Conservation (phyloP, 768 basidiomycete species). For the Suillus subalutaceus region DNA sequence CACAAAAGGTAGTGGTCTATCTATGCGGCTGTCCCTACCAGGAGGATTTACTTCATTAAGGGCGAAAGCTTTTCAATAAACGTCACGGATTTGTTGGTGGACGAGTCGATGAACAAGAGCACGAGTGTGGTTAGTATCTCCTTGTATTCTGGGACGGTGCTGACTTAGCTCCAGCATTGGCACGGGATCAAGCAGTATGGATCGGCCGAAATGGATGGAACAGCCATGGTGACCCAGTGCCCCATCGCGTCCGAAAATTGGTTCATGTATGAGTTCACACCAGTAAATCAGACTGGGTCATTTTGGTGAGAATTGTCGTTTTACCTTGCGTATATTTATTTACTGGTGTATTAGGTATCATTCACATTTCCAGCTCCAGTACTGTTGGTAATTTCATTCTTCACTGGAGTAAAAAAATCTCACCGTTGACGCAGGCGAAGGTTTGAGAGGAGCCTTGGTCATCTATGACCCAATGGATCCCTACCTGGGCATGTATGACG, state of each 20-base stretch:
- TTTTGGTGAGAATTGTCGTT: conserved; percentile 41
- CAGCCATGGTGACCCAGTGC: conserved; percentile 44
- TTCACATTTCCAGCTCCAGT: conserved; percentile 48
- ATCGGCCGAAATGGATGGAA: conserved; percentile 45
- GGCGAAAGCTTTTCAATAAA: conserved; percentile 37
- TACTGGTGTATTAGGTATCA: conserved; percentile 16
- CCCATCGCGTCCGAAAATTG: conserved; percentile 39
- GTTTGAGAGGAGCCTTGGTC: conserved; percentile 34
- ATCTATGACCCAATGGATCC: conserved; percentile 42
- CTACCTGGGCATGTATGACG: conserved; percentile 29
- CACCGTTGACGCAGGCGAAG: conserved; percentile 8
- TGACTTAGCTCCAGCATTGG: conserved; percentile 29
- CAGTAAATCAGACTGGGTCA: conserved; percentile 30
- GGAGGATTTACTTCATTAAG: conserved; percentile 17
- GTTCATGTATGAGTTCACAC: conserved; percentile 38
- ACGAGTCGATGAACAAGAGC: conserved; percentile 40
- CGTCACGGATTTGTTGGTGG: conserved; percentile 40
- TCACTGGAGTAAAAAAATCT: neutral
- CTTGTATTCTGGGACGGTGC: neutral
- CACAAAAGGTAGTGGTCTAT: conserved; percentile 28
- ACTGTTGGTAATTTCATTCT: conserved; percentile 28
- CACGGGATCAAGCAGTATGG: conserved; percentile 46
- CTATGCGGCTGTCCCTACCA: neutral
- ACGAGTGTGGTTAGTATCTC: conserved; percentile 37
- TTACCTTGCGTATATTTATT: neutral